phyloP scores from a whole-genome alignment of 225 moss, liverwort and hornwort genomes.

The Polytrichum commune region DNA sequence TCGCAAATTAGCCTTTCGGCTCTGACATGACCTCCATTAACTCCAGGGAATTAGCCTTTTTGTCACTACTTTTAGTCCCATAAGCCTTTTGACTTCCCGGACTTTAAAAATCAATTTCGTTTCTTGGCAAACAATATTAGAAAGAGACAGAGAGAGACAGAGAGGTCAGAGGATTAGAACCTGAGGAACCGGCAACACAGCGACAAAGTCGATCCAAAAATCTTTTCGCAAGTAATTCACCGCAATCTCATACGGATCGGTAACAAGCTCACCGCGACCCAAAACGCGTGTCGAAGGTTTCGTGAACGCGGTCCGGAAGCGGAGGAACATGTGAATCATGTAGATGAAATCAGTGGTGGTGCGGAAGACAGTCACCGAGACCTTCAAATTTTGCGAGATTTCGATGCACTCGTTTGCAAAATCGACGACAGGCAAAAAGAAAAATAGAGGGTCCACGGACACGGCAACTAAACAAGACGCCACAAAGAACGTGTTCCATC shows the following conservation, averaged over 20 bases:
- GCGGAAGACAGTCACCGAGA: slow-evolving; percentile 72
- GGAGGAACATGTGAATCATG: slow-evolving; percentile 72
- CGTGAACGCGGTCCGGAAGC: slow-evolving; percentile 39
- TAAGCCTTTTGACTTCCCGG: too few species aligned
- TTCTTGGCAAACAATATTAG: slow-evolving; percentile 40
- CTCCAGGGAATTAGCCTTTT: too few species aligned
- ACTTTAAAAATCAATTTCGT: too few species aligned
- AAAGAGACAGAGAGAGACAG: slow-evolving; percentile 41
- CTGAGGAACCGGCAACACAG: slow-evolving; percentile 61
- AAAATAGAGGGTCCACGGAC: slow-evolving; percentile 83
- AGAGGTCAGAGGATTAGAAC: slow-evolving; percentile 41
- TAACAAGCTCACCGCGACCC: slow-evolving; percentile 59
- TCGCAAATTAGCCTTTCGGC: too few species aligned
- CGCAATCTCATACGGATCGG: slow-evolving; percentile 35
- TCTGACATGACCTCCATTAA: too few species aligned
- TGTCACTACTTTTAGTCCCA: too few species aligned
- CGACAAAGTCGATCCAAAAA: slow-evolving; percentile 58
- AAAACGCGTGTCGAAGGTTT: slow-evolving; percentile 49
- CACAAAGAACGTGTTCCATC: slow-evolving; percentile 78
- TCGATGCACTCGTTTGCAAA: slow-evolving; percentile 37
- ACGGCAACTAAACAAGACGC: slow-evolving; percentile 72
- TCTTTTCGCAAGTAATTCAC: slow-evolving; percentile 28
- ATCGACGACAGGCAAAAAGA: slow-evolving; percentile 74
- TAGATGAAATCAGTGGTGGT: slow-evolving; percentile 77
- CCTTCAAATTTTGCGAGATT: slow-evolving; percentile 51